phyloP scores from a whole-genome alignment of 1,284 basidiomycete genomes.

The Taiwanofungus camphoratus region DNA sequence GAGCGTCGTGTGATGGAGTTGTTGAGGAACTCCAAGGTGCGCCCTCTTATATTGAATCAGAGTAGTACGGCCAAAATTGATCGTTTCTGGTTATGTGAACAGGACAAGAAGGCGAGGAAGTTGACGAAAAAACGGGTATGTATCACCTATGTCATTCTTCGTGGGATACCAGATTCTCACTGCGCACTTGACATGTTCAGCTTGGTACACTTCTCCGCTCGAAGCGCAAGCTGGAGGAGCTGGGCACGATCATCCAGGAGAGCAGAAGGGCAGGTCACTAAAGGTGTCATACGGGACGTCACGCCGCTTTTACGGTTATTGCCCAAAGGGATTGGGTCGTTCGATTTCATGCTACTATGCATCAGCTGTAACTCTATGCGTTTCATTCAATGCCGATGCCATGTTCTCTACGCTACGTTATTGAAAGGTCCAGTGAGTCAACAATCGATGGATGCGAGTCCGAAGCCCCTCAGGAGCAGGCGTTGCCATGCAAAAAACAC shows the following conservation, averaged over 20 bases:
- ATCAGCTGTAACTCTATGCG: conserved; percentile 25
- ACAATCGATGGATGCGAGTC: too few relatives aligned
- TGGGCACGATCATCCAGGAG: conserved; percentile 87
- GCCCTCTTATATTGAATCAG: conserved; percentile 17
- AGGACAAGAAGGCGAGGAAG: conserved; percentile 99
- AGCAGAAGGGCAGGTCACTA: conserved; percentile 75
- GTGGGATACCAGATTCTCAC: neutral
- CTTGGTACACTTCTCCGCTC: conserved; percentile 94
- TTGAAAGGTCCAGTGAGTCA: too few relatives aligned
- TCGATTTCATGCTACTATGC: conserved; percentile 23
- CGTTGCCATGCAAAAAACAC: too few relatives aligned
- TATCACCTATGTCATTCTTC: conserved; percentile 18
- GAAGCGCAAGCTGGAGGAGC: conserved; percentile 97
- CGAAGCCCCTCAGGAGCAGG: too few relatives aligned
- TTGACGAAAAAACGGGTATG: conserved; percentile 96
- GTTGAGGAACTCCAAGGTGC: conserved; percentile 96
- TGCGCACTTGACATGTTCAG: conserved; percentile 34
- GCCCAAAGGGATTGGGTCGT: conserved; percentile 15
- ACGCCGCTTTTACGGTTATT: conserved; percentile 8
- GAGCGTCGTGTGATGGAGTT: conserved; percentile 99
- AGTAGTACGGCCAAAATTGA: neutral
- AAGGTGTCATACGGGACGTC: conserved; percentile 13
- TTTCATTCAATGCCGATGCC: conserved; percentile 18
- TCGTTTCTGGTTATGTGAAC: too few relatives aligned
- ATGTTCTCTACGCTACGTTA: conserved; percentile 3